Percentiles rank a stretch among this genome's conserved stretches.
Evolutionary conservation across 768 basidiomycete genomes (phyloP).

Genomic region (Chlorophyllum brunneum): DNA sequence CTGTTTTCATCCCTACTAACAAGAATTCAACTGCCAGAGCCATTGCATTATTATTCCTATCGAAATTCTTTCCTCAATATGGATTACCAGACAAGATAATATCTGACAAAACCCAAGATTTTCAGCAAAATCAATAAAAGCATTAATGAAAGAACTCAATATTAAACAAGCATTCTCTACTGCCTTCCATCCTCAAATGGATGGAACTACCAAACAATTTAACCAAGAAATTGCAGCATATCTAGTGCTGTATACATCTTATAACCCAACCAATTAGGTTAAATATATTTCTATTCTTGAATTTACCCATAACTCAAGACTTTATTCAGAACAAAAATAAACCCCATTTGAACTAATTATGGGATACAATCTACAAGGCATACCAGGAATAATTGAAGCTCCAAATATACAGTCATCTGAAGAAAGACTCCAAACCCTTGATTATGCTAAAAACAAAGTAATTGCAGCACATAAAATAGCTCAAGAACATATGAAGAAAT

Average conservation of each 20-base stretch:
- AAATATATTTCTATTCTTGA: constrained; percentile 11
- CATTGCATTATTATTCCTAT: no score
- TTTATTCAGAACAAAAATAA: constrained; percentile 11
- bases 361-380: constrained; percentile 9
- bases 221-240: constrained; percentile 22
- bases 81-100: constrained; percentile 13
- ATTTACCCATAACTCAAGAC: constrained; percentile 18
- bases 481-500: no score
- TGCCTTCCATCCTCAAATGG: constrained; percentile 31
- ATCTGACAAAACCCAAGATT: constrained; percentile 22
- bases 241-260: constrained; percentile 17
- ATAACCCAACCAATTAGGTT: constrained; percentile 15
- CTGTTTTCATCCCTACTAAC: constrained; percentile 18
- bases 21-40: constrained; percentile 14
- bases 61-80: constrained; percentile 1
- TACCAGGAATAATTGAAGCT: no score
- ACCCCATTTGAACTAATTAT: constrained; percentile 21
- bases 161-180: constrained; percentile 23
- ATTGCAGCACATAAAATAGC: constrained; percentile 16
- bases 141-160: constrained; percentile 17
- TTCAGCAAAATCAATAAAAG: constrained; percentile 17
- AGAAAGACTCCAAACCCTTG: constrained; percentile 4
- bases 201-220: constrained; percentile 18
- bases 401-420: constrained; percentile 3
- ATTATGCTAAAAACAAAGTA: constrained; percentile 13